Conservation (phyloP, 2,329 filamentous ascomycete species). For the Colletotrichum liaoningense region DNA sequence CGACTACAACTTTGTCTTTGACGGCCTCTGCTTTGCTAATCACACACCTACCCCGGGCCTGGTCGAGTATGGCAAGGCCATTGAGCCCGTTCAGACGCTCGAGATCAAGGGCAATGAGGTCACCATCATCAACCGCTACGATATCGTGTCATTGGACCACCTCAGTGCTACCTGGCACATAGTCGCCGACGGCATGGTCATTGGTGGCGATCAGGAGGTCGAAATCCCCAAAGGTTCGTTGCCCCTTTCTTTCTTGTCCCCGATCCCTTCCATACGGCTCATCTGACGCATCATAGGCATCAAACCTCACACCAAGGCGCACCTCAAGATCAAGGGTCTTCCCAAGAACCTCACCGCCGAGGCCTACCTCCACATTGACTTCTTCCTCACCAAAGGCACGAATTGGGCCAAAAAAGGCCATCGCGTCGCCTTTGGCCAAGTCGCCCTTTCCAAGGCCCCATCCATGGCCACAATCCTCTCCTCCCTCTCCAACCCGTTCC, state of each 20-base stretch:
- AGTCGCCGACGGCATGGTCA: constrained; percentile 50
- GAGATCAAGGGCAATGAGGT: constrained; percentile 54
- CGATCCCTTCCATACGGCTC: too few species aligned
- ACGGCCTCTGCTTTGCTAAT: constrained; percentile 62
- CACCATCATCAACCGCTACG: constrained; percentile 64
- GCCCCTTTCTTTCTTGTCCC: too few species aligned
- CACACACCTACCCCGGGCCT: constrained; percentile 64
- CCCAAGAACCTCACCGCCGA: constrained; percentile 46
- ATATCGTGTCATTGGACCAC: constrained; percentile 64
- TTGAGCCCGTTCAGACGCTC: constrained; percentile 67
- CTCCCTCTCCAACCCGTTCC: constrained; percentile 22
- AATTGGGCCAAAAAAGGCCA: constrained; percentile 65
- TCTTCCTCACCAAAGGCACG: constrained; percentile 55
- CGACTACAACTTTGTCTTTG: constrained; percentile 69
- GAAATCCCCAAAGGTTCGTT: constrained; percentile 54
- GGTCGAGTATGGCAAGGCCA: constrained; percentile 66
- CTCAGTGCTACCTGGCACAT: constrained; percentile 57
- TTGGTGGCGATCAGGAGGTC: constrained; percentile 45
- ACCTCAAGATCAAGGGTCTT: constrained; percentile 47
- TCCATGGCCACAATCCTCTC: constrained; percentile 41
- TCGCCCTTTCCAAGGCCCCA: constrained; percentile 51
- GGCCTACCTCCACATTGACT: constrained; percentile 60
- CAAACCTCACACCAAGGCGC: constrained; percentile 54
- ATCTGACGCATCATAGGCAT: constrained; percentile 44
- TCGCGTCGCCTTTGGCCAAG: constrained; percentile 62